Evolutionary conservation across 208 protist species (phyloP), one percentile per base, ranked within the genome.

Genomic region (Trypanosoma conorhini): DNA sequence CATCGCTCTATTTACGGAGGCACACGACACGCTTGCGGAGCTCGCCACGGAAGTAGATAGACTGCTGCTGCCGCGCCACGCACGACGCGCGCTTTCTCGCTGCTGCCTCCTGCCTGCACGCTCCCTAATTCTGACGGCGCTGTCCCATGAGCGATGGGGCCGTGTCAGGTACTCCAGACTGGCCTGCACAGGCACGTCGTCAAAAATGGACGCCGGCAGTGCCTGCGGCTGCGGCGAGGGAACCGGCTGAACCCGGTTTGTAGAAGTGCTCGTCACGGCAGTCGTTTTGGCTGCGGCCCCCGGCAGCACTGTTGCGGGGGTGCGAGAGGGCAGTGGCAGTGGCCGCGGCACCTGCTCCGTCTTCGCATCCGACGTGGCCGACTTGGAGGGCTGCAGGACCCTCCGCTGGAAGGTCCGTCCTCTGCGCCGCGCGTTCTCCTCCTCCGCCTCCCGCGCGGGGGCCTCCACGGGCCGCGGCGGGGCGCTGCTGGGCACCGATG

Each of bases 131-230:
- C 70, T 73, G 10, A 70, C 69, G 21, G 87, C 92, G 73, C 92
- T 94, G 15, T 79, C 79, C 89, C 92, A 96, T n/a, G 86, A 93
- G n/a, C 67, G 80, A 77, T 96, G 92, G 5, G 92, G 92, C 0
- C 82, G 81, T 7, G 88, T 94, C 62, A 96, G 66, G 76, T 96
- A 96, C 69, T 96, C 89, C 22, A 96, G 66, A 66, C 87, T 91
- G 13, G 83, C 82, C 72, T 95, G 85, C 28, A 95, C 78, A 9
- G 89, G 80, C 7, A 69, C 74, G 30, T 94, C 82, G 67, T 95
- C 85, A 26, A 94, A 78, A 33, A 86, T 65, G 12, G 91, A 94
- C 0, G 81, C 33, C 50, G 9, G 30, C 46, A 21, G 50, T 21
- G 19, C n/a, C 12, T 72, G 22, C 15, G 15, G 0, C 10, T 33